phyloP scores from a whole-genome alignment of 148 eudicot species.

The Silene uniflora region DNA sequence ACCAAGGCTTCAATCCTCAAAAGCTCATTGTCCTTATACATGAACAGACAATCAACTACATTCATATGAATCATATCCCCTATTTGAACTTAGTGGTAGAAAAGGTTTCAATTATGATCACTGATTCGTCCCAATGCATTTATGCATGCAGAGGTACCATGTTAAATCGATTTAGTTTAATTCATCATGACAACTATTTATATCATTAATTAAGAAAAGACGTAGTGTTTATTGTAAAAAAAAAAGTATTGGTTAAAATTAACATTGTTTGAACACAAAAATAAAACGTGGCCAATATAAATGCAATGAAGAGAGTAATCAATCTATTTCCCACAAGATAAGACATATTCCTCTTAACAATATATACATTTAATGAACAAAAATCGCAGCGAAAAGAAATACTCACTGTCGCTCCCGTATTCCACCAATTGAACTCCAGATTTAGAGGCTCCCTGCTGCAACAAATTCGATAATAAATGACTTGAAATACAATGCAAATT shows the following conservation, averaged over 20 bases:
- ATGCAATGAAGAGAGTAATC: background rate
- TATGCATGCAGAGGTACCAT: background rate
- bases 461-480: background rate
- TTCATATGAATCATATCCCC: no score
- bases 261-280: background rate
- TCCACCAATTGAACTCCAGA: slow-evolving; percentile 47
- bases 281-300: background rate
- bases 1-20: no score
- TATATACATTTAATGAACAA: background rate
- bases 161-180: background rate
- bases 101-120: no score
- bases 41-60: no score
- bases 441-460: slow-evolving; percentile 42
- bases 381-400: background rate
- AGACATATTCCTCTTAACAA: background rate
- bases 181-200: background rate
- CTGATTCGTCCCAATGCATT: no score
- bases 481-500: background rate
- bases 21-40: no score
- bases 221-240: background rate
- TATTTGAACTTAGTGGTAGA: no score
- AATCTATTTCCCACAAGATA: background rate
- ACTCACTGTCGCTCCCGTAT: slow-evolving; percentile 74
- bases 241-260: background rate
- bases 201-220: background rate